phyloP scores from a whole-genome alignment of 169 alveolate species.

The Eimeria zaria region DNA sequence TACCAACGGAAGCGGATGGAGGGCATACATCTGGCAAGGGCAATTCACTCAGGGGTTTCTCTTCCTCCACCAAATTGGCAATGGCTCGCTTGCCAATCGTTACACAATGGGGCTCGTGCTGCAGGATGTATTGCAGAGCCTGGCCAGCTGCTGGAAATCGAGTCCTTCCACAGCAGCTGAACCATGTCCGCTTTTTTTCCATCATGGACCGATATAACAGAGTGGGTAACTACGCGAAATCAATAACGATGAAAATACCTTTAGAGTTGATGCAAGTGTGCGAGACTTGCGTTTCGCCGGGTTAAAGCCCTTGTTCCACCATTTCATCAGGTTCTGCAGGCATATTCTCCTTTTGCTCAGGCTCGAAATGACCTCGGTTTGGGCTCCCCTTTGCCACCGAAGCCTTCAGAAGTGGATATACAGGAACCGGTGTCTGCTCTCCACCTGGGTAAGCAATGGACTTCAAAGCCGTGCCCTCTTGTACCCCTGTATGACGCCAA shows the following conservation, averaged over 20 bases:
- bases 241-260: not conserved
- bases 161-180: constrained; percentile 15
- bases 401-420: not conserved
- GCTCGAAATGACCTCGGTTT: constrained; percentile 10
- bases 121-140: not conserved
- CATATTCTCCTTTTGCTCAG: not conserved
- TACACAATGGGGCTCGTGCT: not conserved
- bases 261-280: not conserved
- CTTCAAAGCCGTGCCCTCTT: not conserved
- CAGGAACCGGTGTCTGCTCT: not conserved
- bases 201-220: constrained; percentile 64
- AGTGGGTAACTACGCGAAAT: not conserved
- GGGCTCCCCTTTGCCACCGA: not conserved
- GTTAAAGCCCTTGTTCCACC: not conserved
- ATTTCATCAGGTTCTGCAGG: not conserved
- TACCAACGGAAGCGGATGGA: not conserved
- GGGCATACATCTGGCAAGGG: not conserved
- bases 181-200: not conserved
- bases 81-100: not conserved
- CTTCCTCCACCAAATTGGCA: not conserved
- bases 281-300: not conserved
- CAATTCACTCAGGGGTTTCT: not conserved
- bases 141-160: not conserved
- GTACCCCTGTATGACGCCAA: not conserved
- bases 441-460: not conserved